phyloP scores from a whole-genome alignment of 257 asterid genomes.

The Solanum bulbocastanum region DNA sequence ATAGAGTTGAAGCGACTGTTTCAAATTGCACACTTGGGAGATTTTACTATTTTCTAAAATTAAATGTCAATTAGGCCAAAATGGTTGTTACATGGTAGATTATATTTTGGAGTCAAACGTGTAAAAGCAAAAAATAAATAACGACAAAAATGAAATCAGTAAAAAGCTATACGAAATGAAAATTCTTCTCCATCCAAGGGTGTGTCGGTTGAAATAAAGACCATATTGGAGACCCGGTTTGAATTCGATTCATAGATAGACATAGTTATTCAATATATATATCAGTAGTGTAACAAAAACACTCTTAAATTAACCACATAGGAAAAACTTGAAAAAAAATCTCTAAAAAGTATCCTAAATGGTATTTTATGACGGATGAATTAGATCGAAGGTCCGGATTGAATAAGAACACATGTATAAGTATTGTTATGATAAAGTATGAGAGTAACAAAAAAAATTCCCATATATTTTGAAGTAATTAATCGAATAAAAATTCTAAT shows the following conservation, averaged over 20 bases:
- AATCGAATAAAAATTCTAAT: not conserved
- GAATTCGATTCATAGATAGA: too few relatives aligned
- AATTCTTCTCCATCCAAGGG: not conserved
- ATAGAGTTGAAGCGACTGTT: not conserved
- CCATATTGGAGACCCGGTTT: not conserved
- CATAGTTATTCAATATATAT: not conserved
- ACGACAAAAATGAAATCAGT: not conserved
- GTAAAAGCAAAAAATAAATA: not conserved
- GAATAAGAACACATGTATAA: not conserved
- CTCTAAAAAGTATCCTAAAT: not conserved
- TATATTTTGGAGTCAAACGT: not conserved
- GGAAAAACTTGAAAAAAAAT: not conserved
- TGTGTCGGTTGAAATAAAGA: not conserved
- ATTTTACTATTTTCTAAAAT: not conserved
- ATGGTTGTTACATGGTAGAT: not conserved
- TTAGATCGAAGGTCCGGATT: not conserved
- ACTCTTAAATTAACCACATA: too few relatives aligned
- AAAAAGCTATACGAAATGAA: not conserved
- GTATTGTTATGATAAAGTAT: not conserved
- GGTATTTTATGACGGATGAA: not conserved
- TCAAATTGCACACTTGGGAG: not conserved
- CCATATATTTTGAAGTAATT: not conserved
- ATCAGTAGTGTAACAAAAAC: not conserved
- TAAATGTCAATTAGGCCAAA: not conserved
- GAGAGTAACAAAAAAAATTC: not conserved